Conservation (phyloP, 192 early-diverging fungal genomes). For the Linnemannia schmuckeri region DNA sequence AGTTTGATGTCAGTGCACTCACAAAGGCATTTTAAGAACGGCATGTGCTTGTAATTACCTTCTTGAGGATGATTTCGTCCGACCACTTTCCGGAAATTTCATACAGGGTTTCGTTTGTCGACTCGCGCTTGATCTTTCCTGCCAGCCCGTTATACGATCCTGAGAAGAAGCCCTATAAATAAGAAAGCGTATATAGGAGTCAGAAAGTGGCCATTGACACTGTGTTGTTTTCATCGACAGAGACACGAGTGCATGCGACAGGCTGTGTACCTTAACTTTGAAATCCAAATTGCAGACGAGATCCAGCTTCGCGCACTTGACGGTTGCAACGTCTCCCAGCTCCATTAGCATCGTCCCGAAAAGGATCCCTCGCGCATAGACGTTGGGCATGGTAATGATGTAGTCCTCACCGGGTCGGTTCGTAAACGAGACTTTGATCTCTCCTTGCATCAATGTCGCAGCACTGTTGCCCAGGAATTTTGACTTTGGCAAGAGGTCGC, state of each 20-base stretch:
- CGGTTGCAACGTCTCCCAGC: slow-evolving; percentile 84
- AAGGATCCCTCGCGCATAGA: slow-evolving; percentile 93
- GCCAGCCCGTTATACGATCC: slow-evolving; percentile 84
- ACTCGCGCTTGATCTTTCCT: slow-evolving; percentile 85
- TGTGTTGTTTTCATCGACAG: neutral
- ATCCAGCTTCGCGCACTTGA: slow-evolving; percentile 81
- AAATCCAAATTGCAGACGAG: slow-evolving; percentile 90
- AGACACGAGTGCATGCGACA: neutral
- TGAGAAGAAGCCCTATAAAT: slow-evolving; percentile 74
- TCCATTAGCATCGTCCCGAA: slow-evolving; percentile 96
- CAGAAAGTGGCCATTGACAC: neutral
- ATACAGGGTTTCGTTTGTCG: slow-evolving; percentile 80
- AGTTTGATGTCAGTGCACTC: neutral
- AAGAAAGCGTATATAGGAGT: neutral
- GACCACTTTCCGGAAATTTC: slow-evolving; percentile 95
- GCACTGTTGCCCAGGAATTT: slow-evolving; percentile 93
- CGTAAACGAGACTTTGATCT: slow-evolving; percentile 71
- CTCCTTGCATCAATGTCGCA: slow-evolving; percentile 88
- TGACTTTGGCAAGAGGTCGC: slow-evolving; percentile 88
- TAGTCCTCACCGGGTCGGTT: slow-evolving; percentile 81
- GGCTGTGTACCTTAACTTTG: slow-evolving; percentile 81
- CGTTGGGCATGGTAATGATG: slow-evolving; percentile 88
- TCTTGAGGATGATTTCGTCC: slow-evolving; percentile 73
- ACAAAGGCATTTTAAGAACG: neutral
- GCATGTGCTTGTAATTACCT: slow-evolving; percentile 33